A percentile compares a stretch with the other conserved stretches of the same genome.
phyloP scores from a whole-genome alignment of 441 rosid species.

The Jatropha multifida region DNA sequence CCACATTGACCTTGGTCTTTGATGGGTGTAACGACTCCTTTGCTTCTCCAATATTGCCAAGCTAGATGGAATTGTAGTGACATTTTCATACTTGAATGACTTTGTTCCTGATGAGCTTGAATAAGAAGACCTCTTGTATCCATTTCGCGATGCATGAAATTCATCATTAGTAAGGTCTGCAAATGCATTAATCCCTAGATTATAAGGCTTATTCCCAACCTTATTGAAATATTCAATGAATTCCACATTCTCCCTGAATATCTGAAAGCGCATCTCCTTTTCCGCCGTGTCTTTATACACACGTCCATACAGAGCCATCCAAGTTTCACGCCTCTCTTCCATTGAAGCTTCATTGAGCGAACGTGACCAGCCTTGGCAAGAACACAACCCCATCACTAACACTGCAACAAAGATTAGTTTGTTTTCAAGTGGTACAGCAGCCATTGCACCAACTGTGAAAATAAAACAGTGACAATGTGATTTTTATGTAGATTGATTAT shows the following conservation, averaged over 20 bases:
- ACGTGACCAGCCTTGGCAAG: conserved; percentile 39
- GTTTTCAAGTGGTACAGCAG: not conserved
- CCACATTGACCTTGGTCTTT: conserved; percentile 83
- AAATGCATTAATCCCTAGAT: conserved; percentile 63
- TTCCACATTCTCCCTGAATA: conserved; percentile 66
- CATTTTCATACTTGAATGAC: conserved; percentile 50
- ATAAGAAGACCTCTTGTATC: conserved; percentile 48
- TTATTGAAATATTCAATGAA: conserved; percentile 65
- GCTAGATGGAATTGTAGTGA: conserved; percentile 30
- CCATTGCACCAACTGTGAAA: not conserved
- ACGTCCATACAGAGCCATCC: conserved; percentile 44
- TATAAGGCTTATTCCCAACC: conserved; percentile 47
- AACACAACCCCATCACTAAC: conserved; percentile 26
- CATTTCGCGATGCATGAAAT: conserved; percentile 54
- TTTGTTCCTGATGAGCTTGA: conserved; percentile 26
- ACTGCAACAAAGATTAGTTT: not conserved
- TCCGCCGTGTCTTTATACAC: conserved; percentile 33
- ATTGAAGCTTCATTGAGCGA: conserved; percentile 27
- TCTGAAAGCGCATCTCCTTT: conserved; percentile 51
- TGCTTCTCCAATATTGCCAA: conserved; percentile 63
- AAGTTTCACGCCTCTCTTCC: conserved; percentile 33
- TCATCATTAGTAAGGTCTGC: conserved; percentile 73
- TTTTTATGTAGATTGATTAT: not conserved
- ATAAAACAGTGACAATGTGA: not conserved
- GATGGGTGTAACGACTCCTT: conserved; percentile 63